Evolutionary conservation across 1,284 basidiomycete species (phyloP).

Genomic region (Xerocomus minutiporus): DNA sequence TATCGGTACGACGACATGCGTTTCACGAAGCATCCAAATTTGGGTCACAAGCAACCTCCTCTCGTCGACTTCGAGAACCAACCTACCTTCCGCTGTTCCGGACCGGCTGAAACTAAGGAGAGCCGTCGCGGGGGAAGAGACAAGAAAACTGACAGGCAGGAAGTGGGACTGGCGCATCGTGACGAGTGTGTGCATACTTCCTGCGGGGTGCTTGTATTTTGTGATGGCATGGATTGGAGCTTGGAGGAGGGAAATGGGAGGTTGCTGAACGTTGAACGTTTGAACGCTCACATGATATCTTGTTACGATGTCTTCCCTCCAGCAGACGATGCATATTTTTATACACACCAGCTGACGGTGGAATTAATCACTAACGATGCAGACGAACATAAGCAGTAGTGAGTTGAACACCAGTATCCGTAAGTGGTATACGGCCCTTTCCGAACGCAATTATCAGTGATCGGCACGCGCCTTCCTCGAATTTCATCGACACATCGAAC

Average conservation of each 20-base stretch:
- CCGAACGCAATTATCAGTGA: too few relatives aligned
- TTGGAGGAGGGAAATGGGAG: conserved; percentile 39
- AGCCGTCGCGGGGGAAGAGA: conserved; percentile 40
- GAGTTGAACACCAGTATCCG: too few relatives aligned
- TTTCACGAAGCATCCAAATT: conserved; percentile 69
- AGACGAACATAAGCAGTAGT: background rate
- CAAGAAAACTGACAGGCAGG: conserved; percentile 37
- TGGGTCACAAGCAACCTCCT: conserved; percentile 80
- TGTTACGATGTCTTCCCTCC: background rate
- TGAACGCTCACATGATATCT: too few relatives aligned
- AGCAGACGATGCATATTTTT: background rate
- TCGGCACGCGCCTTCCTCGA: too few relatives aligned
- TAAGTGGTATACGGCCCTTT: too few relatives aligned
- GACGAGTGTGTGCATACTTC: conserved; percentile 58
- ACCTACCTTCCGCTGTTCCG: conserved; percentile 3
- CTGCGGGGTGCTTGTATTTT: conserved; percentile 66
- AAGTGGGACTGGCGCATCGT: conserved; percentile 76
- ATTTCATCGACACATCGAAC: too few relatives aligned
- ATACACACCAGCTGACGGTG: too few relatives aligned
- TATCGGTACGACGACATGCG: conserved; percentile 76
- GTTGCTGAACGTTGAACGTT: conserved; percentile 30
- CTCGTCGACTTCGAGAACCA: conserved; percentile 6
- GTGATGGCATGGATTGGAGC: conserved; percentile 72
- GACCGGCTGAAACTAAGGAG: conserved; percentile 27
- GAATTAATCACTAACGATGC: background rate